Evolutionary conservation across 1,284 basidiomycete genomes (phyloP).

Genomic region (Lignosus rhinocerotis): DNA sequence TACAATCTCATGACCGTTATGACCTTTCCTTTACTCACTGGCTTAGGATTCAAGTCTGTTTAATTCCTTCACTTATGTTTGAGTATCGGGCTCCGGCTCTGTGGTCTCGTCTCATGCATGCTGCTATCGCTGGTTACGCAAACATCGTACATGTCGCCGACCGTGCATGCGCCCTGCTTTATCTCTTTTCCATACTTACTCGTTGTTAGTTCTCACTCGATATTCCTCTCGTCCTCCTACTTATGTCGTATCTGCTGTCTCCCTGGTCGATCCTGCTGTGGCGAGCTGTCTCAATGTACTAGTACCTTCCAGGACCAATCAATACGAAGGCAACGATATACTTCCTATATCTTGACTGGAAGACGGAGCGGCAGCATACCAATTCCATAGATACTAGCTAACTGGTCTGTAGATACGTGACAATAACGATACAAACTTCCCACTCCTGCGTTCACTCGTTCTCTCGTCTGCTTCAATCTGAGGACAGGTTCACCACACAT

Average conservation of each 20-base stretch:
- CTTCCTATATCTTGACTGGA: not conserved
- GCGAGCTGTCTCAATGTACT: constrained; percentile 26
- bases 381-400: not conserved
- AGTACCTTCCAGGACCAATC: constrained; percentile 20
- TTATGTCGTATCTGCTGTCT: constrained; percentile 27
- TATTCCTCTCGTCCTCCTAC: constrained; percentile 9
- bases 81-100: not conserved
- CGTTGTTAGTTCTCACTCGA: not conserved
- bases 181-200: constrained; percentile 1
- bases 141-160: not conserved
- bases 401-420: constrained; percentile 2
- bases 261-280: constrained; percentile 24
- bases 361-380: too few species aligned
- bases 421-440: constrained; percentile 13
- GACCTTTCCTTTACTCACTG: constrained; percentile 3
- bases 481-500: not conserved
- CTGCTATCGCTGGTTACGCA: not conserved
- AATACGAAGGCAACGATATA: not conserved
- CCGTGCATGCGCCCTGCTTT: constrained; percentile 2
- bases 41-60: constrained; percentile 6
- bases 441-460: not conserved
- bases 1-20: constrained; percentile 20
- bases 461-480: not conserved
- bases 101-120: not conserved
- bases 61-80: constrained; percentile 24